Conservation (phyloP, 2,329 filamentous ascomycete genomes). For the Fusarium zealandicum region DNA sequence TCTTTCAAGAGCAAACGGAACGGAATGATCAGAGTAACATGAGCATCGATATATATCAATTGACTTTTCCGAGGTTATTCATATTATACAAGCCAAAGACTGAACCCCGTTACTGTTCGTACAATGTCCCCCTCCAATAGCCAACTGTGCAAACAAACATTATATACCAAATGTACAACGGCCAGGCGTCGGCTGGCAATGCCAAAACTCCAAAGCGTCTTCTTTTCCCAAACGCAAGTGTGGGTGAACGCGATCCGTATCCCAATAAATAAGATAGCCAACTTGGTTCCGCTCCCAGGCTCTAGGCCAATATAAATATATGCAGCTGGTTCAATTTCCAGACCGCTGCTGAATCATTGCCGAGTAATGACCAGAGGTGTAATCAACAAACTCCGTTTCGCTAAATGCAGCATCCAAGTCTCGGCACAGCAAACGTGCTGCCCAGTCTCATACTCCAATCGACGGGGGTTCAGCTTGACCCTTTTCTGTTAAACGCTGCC, state of each 20-base stretch:
- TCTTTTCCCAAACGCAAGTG: conserved; percentile 30
- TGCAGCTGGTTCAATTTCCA: conserved; percentile 15
- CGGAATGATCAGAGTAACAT: background rate
- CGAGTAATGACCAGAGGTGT: conserved; percentile 33
- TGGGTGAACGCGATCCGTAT: conserved; percentile 20
- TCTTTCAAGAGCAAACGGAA: no score
- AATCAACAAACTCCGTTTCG: conserved; percentile 48
- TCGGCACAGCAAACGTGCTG: conserved; percentile 24
- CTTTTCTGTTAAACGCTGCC: conserved; percentile 35
- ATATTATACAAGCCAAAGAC: conserved; percentile 24
- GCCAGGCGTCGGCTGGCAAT: conserved; percentile 8
- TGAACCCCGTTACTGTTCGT: conserved; percentile 19
- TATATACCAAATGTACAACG: conserved; percentile 36
- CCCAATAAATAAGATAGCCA: conserved; percentile 21
- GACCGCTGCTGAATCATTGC: conserved; percentile 20
- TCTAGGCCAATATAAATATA: conserved; percentile 14
- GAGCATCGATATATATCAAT: conserved; percentile 19
- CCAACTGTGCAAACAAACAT: conserved; percentile 40
- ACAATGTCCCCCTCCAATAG: conserved; percentile 23
- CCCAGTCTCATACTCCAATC: conserved; percentile 21
- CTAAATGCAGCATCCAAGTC: conserved; percentile 46
- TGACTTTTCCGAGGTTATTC: conserved; percentile 6
- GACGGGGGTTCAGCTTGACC: conserved; percentile 9
- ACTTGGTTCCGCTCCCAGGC: conserved; percentile 23
- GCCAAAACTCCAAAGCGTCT: conserved; percentile 15